phyloP scores from a whole-genome alignment of 306 rosid species.

The Quercus variabilis region DNA sequence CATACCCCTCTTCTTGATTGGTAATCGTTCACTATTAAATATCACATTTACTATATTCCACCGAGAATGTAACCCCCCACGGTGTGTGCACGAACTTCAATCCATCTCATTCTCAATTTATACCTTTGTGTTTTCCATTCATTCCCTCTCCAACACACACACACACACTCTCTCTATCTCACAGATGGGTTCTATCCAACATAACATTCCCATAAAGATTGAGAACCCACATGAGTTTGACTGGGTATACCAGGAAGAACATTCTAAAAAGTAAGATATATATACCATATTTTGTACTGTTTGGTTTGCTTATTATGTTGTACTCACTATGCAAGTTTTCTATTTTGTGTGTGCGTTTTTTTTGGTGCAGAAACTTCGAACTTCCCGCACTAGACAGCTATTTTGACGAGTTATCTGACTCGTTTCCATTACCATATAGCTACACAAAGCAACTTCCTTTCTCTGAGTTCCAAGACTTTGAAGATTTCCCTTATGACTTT shows the following conservation, averaged over 20 bases:
- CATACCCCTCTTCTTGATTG: constrained; percentile 26
- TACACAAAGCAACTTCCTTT: constrained; percentile 19
- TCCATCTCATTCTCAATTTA: constrained; percentile 5
- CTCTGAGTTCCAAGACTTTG: constrained; percentile 33
- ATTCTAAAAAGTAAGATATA: constrained; percentile 35
- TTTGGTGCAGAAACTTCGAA: constrained; percentile 32
- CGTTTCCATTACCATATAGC: constrained; percentile 3
- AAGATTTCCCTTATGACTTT: constrained; percentile 25
- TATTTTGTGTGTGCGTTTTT: neutral
- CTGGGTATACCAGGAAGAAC: constrained; percentile 10
- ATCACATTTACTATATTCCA: constrained; percentile 18
- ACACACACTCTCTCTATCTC: neutral
- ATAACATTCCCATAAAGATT: constrained; percentile 21
- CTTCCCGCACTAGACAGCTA: constrained; percentile 30
- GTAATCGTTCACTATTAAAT: constrained; percentile 31
- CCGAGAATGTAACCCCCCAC: constrained; percentile 44
- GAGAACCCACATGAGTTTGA: constrained; percentile 27
- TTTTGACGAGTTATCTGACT: neutral
- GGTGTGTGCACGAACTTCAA: constrained; percentile 22
- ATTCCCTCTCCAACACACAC: neutral
- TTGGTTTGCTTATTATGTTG: neutral
- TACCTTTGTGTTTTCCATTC: neutral
- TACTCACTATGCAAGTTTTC: neutral
- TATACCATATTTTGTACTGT: neutral
- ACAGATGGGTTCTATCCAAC: constrained; percentile 35